Evolutionary conservation across 345 rosid genomes (phyloP).

Genomic region (Mercurialis annua): DNA sequence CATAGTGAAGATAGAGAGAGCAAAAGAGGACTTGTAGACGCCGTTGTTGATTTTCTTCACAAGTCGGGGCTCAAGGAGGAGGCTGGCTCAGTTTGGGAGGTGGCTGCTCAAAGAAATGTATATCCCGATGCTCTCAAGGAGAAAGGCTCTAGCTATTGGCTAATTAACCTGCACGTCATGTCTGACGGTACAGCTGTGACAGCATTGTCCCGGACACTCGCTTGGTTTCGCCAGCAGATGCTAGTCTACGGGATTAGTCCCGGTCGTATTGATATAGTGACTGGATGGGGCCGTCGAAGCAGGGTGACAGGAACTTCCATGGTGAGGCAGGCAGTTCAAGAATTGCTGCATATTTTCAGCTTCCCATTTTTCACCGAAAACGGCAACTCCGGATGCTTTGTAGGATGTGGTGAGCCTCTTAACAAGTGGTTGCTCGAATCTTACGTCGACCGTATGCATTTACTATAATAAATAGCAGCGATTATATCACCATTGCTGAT

Average conservation of each 20-base stretch:
- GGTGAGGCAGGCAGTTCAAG: conserved; percentile 75
- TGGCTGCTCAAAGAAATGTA: conserved; percentile 75
- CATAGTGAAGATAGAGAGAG: conserved; percentile 97
- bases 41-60: conserved; percentile 86
- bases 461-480: conserved; percentile 43
- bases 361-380: conserved; percentile 77
- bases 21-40: conserved; percentile 89
- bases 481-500: background rate
- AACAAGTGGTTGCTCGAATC: conserved; percentile 75
- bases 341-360: conserved; percentile 65
- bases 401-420: conserved; percentile 83
- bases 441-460: conserved; percentile 86
- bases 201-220: conserved; percentile 75
- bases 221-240: conserved; percentile 84
- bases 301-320: conserved; percentile 84
- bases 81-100: conserved; percentile 94
- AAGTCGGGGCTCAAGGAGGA: conserved; percentile 91
- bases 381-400: conserved; percentile 84
- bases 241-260: conserved; percentile 64
- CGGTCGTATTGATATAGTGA: conserved; percentile 75
- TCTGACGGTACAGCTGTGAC: conserved; percentile 92
- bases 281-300: conserved; percentile 96
- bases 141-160: conserved; percentile 80
- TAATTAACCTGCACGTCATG: conserved; percentile 94
- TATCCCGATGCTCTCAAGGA: conserved; percentile 79